A percentile compares a stretch with the other conserved stretches of the same genome.
Evolutionary conservation across 202 grass and related monocot genomes (phyloP).

Genomic region (Panicum hallii): DNA sequence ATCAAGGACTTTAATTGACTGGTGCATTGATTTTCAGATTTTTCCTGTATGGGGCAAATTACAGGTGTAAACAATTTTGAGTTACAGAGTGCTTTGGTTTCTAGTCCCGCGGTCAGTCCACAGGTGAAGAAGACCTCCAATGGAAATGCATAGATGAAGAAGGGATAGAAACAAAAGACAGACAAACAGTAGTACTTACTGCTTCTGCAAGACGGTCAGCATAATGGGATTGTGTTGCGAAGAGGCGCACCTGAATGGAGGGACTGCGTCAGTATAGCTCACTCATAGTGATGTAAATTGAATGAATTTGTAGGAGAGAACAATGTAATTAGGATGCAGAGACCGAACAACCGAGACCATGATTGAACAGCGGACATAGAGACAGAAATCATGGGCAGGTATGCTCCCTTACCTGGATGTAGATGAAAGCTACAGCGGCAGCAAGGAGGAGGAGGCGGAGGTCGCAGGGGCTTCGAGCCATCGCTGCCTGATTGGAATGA

Average conservation of each 20-base stretch:
- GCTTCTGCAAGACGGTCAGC: constrained; percentile 71
- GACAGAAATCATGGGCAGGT: background rate
- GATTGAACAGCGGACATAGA: background rate
- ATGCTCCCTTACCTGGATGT: constrained; percentile 68
- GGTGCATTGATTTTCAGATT: constrained; percentile 78
- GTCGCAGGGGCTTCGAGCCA: constrained; percentile 61
- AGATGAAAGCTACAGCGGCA: constrained; percentile 78
- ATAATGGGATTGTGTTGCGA: constrained; percentile 76
- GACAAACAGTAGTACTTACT: constrained; percentile 50
- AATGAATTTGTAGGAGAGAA: background rate
- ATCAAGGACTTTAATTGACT: constrained; percentile 78
- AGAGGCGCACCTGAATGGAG: constrained; percentile 76
- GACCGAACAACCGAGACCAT: background rate
- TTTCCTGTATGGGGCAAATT: constrained; percentile 58
- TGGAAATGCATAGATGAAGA: constrained; percentile 21
- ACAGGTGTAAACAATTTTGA: constrained; percentile 32
- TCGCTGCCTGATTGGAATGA: constrained; percentile 3
- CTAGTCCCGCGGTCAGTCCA: background rate
- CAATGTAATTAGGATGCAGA: background rate
- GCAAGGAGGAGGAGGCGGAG: constrained; percentile 70
- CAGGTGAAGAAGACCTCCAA: background rate
- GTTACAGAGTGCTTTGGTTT: constrained; percentile 14
- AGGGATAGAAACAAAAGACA: background rate
- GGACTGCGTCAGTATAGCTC: background rate
- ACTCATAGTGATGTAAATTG: background rate